phyloP scores from a whole-genome alignment of 2,329 filamentous ascomycete genomes.

The Ophiostoma angusticollis region DNA sequence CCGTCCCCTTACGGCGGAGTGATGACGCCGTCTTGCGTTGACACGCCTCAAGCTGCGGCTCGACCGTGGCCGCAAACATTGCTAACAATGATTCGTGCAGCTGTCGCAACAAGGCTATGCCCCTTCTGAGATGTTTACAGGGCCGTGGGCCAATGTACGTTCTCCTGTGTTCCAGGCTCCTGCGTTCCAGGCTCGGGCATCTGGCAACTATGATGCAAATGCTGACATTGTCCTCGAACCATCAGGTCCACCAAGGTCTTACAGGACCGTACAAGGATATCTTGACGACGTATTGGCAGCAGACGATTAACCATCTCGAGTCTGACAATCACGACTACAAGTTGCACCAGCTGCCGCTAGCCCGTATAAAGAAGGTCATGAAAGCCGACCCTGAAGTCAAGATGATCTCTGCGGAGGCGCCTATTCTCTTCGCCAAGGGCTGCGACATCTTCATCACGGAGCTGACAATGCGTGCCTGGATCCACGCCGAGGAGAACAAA shows the following conservation, averaged over 20 bases:
- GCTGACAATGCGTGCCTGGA: slow-evolving; percentile 98
- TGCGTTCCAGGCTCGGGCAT: neutral
- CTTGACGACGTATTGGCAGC: slow-evolving; percentile 97
- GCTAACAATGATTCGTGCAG: slow-evolving; percentile 33
- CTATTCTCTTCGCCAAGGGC: slow-evolving; percentile 94
- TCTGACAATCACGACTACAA: slow-evolving; percentile 97
- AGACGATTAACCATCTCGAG: slow-evolving; percentile 91
- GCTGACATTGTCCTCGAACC: neutral
- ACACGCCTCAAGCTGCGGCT: no score
- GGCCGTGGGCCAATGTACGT: slow-evolving; percentile 85
- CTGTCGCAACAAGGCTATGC: slow-evolving; percentile 79
- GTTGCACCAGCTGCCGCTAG: slow-evolving; percentile 86
- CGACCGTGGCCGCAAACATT: slow-evolving; percentile 6
- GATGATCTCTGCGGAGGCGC: slow-evolving; percentile 98
- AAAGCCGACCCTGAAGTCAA: slow-evolving; percentile 98
- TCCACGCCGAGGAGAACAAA: slow-evolving; percentile 98
- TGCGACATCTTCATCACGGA: slow-evolving; percentile 99
- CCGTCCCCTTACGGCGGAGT: no score
- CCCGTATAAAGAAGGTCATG: slow-evolving; percentile 99
- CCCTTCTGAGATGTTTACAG: slow-evolving; percentile 86
- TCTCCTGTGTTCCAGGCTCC: neutral
- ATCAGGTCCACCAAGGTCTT: slow-evolving; percentile 84
- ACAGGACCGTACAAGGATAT: slow-evolving; percentile 92
- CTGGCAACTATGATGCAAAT: neutral
- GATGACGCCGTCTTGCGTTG: no score